Base-by-base conservation (phyloP, 2,329 filamentous ascomycete genomes). In the Fusarium citri region DNA sequence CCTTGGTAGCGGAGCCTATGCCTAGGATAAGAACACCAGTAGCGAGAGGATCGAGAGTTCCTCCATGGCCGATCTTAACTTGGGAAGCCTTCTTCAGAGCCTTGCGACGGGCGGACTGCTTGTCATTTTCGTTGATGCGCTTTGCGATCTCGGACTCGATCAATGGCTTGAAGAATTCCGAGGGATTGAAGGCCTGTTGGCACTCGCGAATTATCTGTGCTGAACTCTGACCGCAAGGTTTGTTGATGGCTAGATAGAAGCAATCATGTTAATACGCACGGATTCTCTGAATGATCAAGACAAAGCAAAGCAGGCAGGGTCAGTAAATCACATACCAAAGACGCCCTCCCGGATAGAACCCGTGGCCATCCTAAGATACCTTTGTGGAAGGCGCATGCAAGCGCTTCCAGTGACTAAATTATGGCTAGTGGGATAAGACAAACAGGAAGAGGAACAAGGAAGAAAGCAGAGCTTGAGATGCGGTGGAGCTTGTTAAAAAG, bases 1-100 rank as follows among this genome's bases (percentile, higher is more conserved):
- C 83, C 80, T 98, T 99, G 58, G 96, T 99, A 41, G 93, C 96
- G 63, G 87, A 89, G 37, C 95, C 96, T 55, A 98, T 86, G 59
- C 95, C 96, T 9, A 96, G 85, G 68, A 98, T 94, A 51, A 99
- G 87, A 25, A 99, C 93, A 47, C 96, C 96, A 2, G 94, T 97
- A 11, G 96, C 96, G 75, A 98, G 87, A 26, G 96, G 96, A 77
- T 99, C 96, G 20, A 99, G 87, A 3, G 96, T 99, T 45, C 96
- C 96, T 65, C 96, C 96, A 82, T 99, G 96, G 34, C 96, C 96
- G 76, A 98, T 92, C 84, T 98, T 99, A 73, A 98, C 91, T 67
- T 93, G 88, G 8, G 91, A 78, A 2, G 86, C 83, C 72, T 86
- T 86, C 78, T 88, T 87, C 68, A 86, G 84, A 48, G 81, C 82